These are phyloP conservation scores for Cyathus olla DNA, from an alignment of 1,284 basidiomycete genomes.

Conservation along the genomic window DNA sequence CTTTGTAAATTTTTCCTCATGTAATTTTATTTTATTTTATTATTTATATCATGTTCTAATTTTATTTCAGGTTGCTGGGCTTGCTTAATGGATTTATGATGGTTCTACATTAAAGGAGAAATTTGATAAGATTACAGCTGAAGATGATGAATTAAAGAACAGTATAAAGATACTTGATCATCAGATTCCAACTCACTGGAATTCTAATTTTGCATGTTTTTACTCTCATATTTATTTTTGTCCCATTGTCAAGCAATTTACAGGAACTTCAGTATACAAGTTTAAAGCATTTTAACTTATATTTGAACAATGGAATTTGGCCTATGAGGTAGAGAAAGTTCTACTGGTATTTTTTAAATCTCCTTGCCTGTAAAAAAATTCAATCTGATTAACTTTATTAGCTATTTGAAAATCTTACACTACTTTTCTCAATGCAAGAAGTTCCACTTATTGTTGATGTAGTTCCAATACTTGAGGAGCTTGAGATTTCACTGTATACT, in stretches of 20 bases:
- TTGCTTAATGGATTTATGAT: conserved; percentile 22
- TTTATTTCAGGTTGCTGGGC: conserved; percentile 15
- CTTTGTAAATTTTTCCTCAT: conserved; percentile 1
- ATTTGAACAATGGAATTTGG: not conserved
- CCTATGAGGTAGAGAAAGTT: not conserved
- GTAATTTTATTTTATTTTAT: too few relatives aligned
- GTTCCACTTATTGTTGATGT: too few relatives aligned
- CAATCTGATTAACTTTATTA: conserved; percentile 2
- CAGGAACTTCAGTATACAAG: not conserved
- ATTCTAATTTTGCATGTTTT: conserved; percentile 9
- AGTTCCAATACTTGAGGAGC: conserved; percentile 23
- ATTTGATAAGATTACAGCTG: conserved; percentile 18
- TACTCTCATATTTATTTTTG: not conserved
- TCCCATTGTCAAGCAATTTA: not conserved
- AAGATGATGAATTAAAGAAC: conserved; percentile 5
- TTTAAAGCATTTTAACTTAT: not conserved
- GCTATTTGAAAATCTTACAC: conserved; percentile 21
- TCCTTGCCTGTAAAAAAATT: too few relatives aligned
- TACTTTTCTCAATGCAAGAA: conserved; percentile 20
- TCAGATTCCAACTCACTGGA: conserved; percentile 16
- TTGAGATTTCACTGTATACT: conserved; percentile 7
- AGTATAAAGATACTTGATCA: conserved; percentile 3
- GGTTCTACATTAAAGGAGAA: conserved; percentile 15
- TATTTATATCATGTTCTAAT: too few relatives aligned
- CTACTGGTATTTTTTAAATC: not conserved